phyloP scores from a whole-genome alignment of 305 asterid species.

The Fraxinus ornus region DNA sequence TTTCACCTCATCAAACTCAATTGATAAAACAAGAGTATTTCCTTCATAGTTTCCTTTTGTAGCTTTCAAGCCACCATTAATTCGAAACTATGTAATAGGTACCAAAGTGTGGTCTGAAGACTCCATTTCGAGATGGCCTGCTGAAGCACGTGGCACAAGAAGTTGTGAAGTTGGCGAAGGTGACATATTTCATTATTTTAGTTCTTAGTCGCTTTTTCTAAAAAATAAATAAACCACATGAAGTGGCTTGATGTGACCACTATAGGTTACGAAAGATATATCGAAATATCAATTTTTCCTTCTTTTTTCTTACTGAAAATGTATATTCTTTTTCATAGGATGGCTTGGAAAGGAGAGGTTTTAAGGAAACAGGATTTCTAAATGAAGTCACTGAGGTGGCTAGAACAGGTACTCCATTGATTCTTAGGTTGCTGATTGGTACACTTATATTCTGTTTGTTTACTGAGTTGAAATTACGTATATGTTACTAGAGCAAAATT shows the following conservation, averaged over 20 bases:
- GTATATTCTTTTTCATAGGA: slow-evolving; percentile 45
- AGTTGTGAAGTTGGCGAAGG: slow-evolving; percentile 83
- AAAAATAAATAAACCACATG: background rate
- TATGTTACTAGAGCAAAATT: background rate
- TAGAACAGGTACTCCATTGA: slow-evolving; percentile 49
- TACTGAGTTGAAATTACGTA: background rate
- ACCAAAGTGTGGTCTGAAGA: slow-evolving; percentile 71
- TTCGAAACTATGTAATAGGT: slow-evolving; percentile 54
- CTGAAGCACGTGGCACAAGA: slow-evolving; percentile 95
- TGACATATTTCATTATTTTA: slow-evolving; percentile 21
- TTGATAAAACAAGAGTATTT: background rate
- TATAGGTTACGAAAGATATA: background rate
- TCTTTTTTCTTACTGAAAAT: background rate
- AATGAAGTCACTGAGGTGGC: slow-evolving; percentile 81
- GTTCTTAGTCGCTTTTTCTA: background rate
- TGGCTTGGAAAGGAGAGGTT: slow-evolving; percentile 94
- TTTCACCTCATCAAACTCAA: background rate
- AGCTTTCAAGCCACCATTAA: slow-evolving; percentile 17
- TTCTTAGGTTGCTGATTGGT: background rate
- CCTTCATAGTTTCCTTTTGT: slow-evolving; percentile 10
- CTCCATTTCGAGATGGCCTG: slow-evolving; percentile 95
- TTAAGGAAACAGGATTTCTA: slow-evolving; percentile 76
- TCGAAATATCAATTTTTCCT: background rate
- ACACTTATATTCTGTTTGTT: background rate
- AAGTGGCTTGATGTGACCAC: background rate